phyloP scores from a whole-genome alignment of 106 monocot genomes.

The Acorus gramineus region DNA sequence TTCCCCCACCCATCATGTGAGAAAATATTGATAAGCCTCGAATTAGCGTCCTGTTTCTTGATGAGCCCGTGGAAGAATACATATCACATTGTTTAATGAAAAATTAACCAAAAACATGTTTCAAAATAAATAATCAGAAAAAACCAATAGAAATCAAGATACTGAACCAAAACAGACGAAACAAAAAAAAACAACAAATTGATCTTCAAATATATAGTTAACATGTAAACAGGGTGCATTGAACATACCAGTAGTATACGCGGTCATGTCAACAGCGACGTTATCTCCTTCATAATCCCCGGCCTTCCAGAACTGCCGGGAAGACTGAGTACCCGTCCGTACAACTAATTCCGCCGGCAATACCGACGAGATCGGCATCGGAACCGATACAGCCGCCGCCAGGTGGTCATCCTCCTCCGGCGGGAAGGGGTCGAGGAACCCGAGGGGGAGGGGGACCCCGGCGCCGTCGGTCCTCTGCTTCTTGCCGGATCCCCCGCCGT shows the following conservation, averaged over 20 bases:
- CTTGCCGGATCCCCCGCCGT: not conserved
- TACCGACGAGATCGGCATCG: not conserved
- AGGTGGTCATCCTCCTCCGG: not conserved
- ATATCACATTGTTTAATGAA: too few relatives aligned
- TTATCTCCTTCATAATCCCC: conserved; percentile 49
- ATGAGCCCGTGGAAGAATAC: too few relatives aligned
- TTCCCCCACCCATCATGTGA: too few relatives aligned
- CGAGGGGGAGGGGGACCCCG: conserved; percentile 17
- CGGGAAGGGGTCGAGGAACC: conserved; percentile 74
- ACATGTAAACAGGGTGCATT: not conserved
- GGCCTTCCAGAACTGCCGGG: conserved; percentile 87
- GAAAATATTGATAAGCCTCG: too few relatives aligned
- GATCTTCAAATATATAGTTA: too few relatives aligned
- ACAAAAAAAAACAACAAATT: too few relatives aligned
- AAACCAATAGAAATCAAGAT: too few relatives aligned
- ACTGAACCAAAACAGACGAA: too few relatives aligned
- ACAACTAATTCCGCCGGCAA: not conserved
- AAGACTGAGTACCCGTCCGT: conserved; percentile 1
- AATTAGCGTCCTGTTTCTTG: too few relatives aligned
- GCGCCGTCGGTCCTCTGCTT: conserved; percentile 1
- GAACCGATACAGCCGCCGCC: not conserved
- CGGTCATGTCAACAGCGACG: not conserved
- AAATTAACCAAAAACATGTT: too few relatives aligned
- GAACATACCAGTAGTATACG: conserved; percentile 13
- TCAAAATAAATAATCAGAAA: too few relatives aligned